phyloP scores from a whole-genome alignment of 208 protist genomes.

The Vickermania spadyakhi region DNA sequence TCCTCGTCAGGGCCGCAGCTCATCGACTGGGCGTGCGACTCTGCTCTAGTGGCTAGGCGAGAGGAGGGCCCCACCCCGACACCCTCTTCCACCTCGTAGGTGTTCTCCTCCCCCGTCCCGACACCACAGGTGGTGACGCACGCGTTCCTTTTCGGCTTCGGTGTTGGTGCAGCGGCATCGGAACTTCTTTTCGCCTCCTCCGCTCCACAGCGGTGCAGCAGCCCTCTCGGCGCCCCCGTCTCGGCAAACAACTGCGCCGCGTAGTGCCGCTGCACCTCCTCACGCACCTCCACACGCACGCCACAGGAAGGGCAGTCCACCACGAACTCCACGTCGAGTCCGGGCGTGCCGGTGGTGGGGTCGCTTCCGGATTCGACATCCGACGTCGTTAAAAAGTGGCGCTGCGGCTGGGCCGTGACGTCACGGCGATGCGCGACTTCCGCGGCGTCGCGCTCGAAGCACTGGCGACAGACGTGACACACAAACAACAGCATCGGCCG shows the following conservation, averaged over 20 bases:
- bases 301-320: not conserved
- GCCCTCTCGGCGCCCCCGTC: not conserved
- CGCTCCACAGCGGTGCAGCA: not conserved
- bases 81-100: not conserved
- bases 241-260: not conserved
- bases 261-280: not conserved
- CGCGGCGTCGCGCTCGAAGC: not conserved
- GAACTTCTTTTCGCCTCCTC: not conserved
- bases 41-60: too few species aligned
- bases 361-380: too few species aligned
- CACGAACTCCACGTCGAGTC: not conserved
- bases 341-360: not conserved
- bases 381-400: too few species aligned
- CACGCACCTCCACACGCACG: not conserved
- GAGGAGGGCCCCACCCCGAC: not conserved
- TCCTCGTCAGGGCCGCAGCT: too few species aligned
- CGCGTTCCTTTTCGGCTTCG: not conserved
- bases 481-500: not conserved
- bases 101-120: not conserved
- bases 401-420: not conserved
- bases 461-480: not conserved
- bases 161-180: not conserved
- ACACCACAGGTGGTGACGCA: not conserved
- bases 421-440: not conserved
- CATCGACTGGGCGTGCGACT: too few species aligned